Evolutionary conservation across 2,329 filamentous ascomycete species (phyloP).

Genomic region (Truncatella angustata): DNA sequence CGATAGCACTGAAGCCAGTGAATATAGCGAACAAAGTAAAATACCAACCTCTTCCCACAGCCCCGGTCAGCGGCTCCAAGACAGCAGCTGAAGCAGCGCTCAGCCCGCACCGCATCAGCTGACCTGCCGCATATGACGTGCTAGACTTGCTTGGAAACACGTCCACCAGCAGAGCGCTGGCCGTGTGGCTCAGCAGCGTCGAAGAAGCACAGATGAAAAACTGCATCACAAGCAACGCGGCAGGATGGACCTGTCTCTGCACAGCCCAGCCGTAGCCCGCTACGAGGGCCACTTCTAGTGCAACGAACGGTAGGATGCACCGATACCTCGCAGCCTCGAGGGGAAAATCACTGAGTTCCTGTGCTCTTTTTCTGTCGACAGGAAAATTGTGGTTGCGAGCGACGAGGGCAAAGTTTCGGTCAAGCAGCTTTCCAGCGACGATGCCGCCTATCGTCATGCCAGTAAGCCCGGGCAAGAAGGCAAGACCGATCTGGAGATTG

Average conservation of each 20-base stretch:
- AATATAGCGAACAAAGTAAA: neutral
- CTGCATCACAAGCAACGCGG: constrained; percentile 8
- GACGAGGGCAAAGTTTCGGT: constrained; percentile 8
- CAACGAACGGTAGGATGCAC: neutral
- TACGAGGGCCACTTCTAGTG: constrained; percentile 3
- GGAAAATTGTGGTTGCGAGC: neutral
- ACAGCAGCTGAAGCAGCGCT: constrained; percentile 8
- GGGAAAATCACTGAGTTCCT: constrained; percentile 1
- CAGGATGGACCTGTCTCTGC: constrained; percentile 1
- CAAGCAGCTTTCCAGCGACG: constrained; percentile 9
- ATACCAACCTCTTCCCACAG: constrained; percentile 8
- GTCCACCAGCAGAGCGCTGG: constrained; percentile 11
- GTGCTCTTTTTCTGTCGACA: neutral
- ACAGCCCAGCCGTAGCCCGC: constrained; percentile 11
- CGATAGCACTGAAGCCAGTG: neutral
- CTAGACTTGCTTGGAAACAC: constrained; percentile 11
- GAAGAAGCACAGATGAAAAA: constrained; percentile 10
- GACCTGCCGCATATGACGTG: constrained; percentile 8
- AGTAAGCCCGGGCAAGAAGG: constrained; percentile 3
- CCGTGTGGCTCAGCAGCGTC: constrained; percentile 9
- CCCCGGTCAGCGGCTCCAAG: constrained; percentile 5
- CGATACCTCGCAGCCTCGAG: constrained; percentile 8
- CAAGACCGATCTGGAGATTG: constrained; percentile 9
- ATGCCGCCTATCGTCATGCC: constrained; percentile 11
- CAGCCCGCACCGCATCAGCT: constrained; percentile 10